Evolutionary conservation across 2,329 filamentous ascomycete species (phyloP).

Genomic region (Pleoardoris graminearum): DNA sequence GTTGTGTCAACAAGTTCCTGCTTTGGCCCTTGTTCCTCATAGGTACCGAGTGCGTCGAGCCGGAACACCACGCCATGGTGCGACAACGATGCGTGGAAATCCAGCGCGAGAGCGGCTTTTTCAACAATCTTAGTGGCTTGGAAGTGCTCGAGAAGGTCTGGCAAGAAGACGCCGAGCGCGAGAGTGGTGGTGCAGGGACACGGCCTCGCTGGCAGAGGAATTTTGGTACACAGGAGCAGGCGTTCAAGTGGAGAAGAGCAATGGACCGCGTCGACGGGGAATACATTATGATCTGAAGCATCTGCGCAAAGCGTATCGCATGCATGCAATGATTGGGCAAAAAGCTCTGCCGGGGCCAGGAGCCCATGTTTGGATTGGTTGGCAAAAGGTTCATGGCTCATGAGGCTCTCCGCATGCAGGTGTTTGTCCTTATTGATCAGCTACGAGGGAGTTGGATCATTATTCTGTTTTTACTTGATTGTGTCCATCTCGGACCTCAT

Average conservation of each 20-base stretch:
- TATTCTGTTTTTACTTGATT: slow-evolving; percentile 7
- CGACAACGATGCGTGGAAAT: slow-evolving; percentile 82
- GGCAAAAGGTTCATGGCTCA: slow-evolving; percentile 14
- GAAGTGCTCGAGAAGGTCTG: slow-evolving; percentile 86
- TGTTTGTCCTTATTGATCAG: slow-evolving; percentile 1
- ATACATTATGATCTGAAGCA: slow-evolving; percentile 54
- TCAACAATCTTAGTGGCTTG: slow-evolving; percentile 86
- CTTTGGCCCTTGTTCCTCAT: slow-evolving; percentile 92
- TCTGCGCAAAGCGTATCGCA: background rate
- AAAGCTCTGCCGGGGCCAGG: background rate
- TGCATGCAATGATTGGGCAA: slow-evolving; percentile 7
- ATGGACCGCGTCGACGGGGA: slow-evolving; percentile 56
- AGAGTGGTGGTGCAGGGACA: slow-evolving; percentile 26
- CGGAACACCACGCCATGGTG: slow-evolving; percentile 76
- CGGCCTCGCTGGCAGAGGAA: slow-evolving; percentile 21
- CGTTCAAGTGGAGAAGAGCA: slow-evolving; percentile 55
- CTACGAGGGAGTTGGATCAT: slow-evolving; percentile 12
- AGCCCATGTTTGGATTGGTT: slow-evolving; percentile 15
- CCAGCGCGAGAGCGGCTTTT: slow-evolving; percentile 85
- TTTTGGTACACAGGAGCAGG: slow-evolving; percentile 38
- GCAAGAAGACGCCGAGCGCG: slow-evolving; percentile 57
- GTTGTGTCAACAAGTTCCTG: slow-evolving; percentile 80
- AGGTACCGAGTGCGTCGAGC: slow-evolving; percentile 84
- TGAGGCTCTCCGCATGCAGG: slow-evolving; percentile 14
- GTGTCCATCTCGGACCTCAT: slow-evolving; percentile 12